These are phyloP conservation scores for Sugiyamaella boreocaroliniensis DNA, from an alignment of 805 yeast species.

Conservation along the genomic window DNA sequence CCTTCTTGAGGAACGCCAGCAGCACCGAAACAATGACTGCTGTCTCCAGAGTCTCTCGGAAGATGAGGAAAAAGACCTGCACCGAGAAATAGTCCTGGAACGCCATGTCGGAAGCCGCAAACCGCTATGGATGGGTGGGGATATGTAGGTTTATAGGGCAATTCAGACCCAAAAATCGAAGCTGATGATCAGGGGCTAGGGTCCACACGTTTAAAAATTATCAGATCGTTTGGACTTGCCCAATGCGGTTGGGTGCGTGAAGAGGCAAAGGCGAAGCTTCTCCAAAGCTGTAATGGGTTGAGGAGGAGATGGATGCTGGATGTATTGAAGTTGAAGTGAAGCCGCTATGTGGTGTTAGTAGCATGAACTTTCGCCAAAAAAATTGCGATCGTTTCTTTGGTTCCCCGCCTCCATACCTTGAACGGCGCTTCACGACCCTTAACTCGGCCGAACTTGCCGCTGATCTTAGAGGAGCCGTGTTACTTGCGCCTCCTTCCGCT, in stretches of 20 bases:
- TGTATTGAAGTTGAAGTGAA: too few relatives aligned
- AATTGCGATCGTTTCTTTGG: too few relatives aligned
- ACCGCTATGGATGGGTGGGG: neutral
- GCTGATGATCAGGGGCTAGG: neutral
- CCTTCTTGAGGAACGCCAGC: constrained; percentile 77
- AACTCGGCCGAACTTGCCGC: too few relatives aligned
- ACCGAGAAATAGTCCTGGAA: constrained; percentile 45
- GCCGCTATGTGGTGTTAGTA: too few relatives aligned
- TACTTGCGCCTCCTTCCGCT: too few relatives aligned
- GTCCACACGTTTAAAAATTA: neutral
- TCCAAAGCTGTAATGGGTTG: too few relatives aligned
- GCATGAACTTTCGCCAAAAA: too few relatives aligned
- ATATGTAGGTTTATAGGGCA: neutral
- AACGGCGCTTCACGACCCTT: too few relatives aligned
- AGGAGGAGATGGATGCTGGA: too few relatives aligned
- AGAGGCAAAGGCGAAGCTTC: too few relatives aligned
- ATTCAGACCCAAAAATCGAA: neutral
- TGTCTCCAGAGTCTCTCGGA: constrained; percentile 87
- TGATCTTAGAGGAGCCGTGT: too few relatives aligned
- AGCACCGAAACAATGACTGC: constrained; percentile 80
- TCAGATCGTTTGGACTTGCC: neutral
- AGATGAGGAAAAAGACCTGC: constrained; percentile 79
- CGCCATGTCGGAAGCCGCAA: constrained; percentile 5
- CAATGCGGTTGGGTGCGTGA: neutral
- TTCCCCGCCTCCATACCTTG: too few relatives aligned